Evolutionary conservation across 345 rosid species (phyloP).

Genomic region (Salix koriyanagi): DNA sequence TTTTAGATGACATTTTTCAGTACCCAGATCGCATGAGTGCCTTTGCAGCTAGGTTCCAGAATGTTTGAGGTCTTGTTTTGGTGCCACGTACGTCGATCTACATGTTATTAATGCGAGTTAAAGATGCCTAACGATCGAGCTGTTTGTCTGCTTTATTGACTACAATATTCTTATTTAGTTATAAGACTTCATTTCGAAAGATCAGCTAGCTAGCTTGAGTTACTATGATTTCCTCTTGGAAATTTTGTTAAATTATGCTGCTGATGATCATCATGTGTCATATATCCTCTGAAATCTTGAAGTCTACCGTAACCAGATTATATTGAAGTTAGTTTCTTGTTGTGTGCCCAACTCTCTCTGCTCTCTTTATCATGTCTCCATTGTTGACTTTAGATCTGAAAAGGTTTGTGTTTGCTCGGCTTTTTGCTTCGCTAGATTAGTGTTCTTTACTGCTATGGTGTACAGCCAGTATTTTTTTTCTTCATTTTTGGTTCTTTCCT

Average conservation of each 20-base stretch:
- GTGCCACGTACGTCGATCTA: neutral
- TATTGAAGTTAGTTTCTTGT: neutral
- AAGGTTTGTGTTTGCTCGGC: neutral
- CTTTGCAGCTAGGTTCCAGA: slow-evolving; percentile 37
- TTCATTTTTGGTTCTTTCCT: neutral
- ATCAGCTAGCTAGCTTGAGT: neutral
- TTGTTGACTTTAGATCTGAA: neutral
- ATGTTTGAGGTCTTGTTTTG: slow-evolving; percentile 13
- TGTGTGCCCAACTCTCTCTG: neutral
- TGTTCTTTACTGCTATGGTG: neutral
- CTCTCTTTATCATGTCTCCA: neutral
- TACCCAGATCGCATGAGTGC: slow-evolving; percentile 33
- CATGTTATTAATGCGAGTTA: no score
- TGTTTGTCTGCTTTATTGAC: neutral
- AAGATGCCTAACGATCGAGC: no score
- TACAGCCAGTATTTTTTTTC: neutral
- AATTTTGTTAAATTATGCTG: no score
- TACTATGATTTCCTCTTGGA: neutral
- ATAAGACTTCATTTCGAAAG: neutral
- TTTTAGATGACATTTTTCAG: slow-evolving; percentile 35
- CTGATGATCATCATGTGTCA: no score
- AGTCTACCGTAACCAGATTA: neutral
- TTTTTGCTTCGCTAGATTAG: neutral
- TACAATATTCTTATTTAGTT: neutral
- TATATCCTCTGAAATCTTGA: no score